Conservation (phyloP, 2,329 filamentous ascomycete species). For the Lithohypha guttulata region DNA sequence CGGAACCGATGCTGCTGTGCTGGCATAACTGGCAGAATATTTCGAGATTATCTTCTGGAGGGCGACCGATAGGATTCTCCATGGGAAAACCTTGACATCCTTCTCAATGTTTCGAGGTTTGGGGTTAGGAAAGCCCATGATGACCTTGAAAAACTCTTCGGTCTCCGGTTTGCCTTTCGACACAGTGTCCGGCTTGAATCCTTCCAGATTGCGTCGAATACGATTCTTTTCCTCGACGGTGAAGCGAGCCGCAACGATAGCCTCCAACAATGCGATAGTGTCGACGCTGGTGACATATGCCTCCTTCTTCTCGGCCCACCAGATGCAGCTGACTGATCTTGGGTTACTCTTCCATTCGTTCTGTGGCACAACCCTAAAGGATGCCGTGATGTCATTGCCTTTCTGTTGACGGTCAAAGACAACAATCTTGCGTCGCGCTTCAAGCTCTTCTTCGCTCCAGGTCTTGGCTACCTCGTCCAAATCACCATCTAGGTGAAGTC, state of each 20-base stretch:
- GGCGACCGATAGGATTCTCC: conserved; percentile 77
- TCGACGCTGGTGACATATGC: conserved; percentile 95
- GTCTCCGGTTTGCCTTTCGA: conserved; percentile 87
- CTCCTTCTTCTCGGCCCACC: conserved; percentile 83
- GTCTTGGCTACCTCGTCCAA: conserved; percentile 70
- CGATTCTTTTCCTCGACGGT: conserved; percentile 98
- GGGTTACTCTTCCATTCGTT: conserved; percentile 72
- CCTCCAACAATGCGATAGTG: conserved; percentile 88
- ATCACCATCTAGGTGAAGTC: conserved; percentile 75
- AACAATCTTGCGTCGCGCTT: conserved; percentile 70
- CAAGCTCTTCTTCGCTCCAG: conserved; percentile 75
- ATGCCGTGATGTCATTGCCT: conserved; percentile 69
- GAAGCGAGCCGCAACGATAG: conserved; percentile 75
- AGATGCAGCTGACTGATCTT: conserved; percentile 95
- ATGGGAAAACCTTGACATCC: conserved; percentile 96
- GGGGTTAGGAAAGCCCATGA: conserved; percentile 92
- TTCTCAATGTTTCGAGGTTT: conserved; percentile 98
- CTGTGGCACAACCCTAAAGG: conserved; percentile 66
- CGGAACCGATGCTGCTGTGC: conserved; percentile 43
- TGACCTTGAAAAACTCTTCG: conserved; percentile 96
- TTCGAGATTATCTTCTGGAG: conserved; percentile 98
- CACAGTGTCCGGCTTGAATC: conserved; percentile 83
- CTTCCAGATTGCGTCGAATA: conserved; percentile 88
- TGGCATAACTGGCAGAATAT: conserved; percentile 69
- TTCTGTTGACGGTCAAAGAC: conserved; percentile 75